Base-by-base conservation (phyloP, 306 rosid species). In the Psophocarpus tetragonolobus region DNA sequence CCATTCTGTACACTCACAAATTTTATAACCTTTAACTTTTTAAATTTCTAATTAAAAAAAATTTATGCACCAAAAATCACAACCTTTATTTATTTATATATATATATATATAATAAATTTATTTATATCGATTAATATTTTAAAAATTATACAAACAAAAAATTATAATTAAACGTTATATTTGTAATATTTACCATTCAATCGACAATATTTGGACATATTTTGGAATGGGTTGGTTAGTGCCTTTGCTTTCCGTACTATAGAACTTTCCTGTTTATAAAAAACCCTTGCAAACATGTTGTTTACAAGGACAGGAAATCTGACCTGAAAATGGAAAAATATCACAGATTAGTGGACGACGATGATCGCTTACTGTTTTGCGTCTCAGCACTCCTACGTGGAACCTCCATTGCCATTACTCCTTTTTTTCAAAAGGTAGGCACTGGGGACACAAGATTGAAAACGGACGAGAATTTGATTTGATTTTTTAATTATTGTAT, bases 391-490 rank as follows among this genome's bases (percentile, higher is more conserved):
- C 36, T 30, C 30, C 18, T 48, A 70, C 32, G 75, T 47, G 75
- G 75, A 70, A 18, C 45, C 10, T 17, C 32, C 62, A 70, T 48
- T 71, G 61, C 63, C 76, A 50, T 30, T 32, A 32, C 20, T 65
- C 51, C 10, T 64, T 17, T 42, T 36, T 64, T 35, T 35, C 15
- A 5, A 4, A n/a, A 32, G 17, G 24, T n/a, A n/a, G n/a, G n/a
- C n/a, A n/a, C 5, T n/a, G n/a, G 47, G 70, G n/a, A 33, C 47
- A 1, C n/a, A n/a, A 62, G 8, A 33, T 33, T 17, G 13, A 4
- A n/a, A n/a, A n/a, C n/a, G n/a, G n/a, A 56, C 24, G 69, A 33
- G 73, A 61, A 14, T 32, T 61, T 1, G 24, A 61, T 61, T 61
- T 61, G 41, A 32, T 61, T 32, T 47, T 44, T 47, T n/a, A 47